Base-by-base conservation (phyloP, 2,329 filamentous ascomycete genomes). In the Tricladium varicosporioides region DNA sequence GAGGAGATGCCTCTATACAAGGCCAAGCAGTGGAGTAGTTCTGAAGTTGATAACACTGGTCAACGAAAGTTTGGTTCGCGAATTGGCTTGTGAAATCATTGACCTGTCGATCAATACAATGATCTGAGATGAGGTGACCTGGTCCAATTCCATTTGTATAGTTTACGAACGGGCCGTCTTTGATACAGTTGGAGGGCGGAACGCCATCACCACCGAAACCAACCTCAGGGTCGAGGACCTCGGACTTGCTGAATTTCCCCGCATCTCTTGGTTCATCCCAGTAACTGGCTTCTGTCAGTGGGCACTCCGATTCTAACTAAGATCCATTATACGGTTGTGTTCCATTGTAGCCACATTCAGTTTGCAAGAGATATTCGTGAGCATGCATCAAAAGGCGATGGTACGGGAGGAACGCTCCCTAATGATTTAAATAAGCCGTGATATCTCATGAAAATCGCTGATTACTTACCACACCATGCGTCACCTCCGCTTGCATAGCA, bases 81-180 rank as follows among this genome's bases (percentile, higher is more conserved):
- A 16, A 7, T 36, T 51, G 22, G 13, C 18, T 43, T 5, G 9
- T 9, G 40, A 49, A 15, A 16, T 43, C 42, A 4, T 16, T 40
- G 10, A 55, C 53, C n/a, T 22, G 18, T 2, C 66, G 60, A 42
- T 59, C 50, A 46, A 68, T 61, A 56, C 65, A 67, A 51, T 63
- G 54, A 45, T 60, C 48, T 13, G 52, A 56, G 36, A 57, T 46
- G 5, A 27, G 10, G 46, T 61, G 65, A 0, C 56, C 58, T 0
- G 63, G 64, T 1, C 66, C 65, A 31, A 65, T 31, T 10, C 49
- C 32, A 55, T 62, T 60, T 36, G 52, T 61, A 32, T 59, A 58
- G 53, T 63, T 60, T 13, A 54, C 62, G 44, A 66, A 69, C 5
- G 63, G 65, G 1, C 58, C 55, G 40, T 60, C 51, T n/a, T 31